A percentile compares a stretch with the other conserved stretches of the same genome.
Evolutionary conservation across 345 rosid species (phyloP).

Genomic region (Mangifera indica): DNA sequence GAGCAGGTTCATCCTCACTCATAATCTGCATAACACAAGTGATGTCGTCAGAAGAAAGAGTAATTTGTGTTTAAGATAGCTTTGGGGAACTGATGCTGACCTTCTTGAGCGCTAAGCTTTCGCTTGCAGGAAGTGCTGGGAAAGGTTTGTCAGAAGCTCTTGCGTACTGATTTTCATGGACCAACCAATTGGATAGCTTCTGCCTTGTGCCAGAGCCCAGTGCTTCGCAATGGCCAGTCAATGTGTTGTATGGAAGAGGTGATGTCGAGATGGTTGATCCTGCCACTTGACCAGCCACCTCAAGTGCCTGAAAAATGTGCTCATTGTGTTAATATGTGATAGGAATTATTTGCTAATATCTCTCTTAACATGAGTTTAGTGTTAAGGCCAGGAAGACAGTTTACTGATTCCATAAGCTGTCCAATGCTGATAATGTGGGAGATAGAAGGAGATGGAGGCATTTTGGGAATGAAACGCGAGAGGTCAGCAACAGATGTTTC

Average conservation of each 20-base stretch:
- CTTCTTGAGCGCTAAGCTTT: constrained; percentile 41
- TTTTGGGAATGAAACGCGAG: constrained; percentile 52
- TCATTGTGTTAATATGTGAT: not conserved
- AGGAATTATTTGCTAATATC: not conserved
- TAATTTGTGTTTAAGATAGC: not conserved
- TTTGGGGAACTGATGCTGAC: constrained; percentile 22
- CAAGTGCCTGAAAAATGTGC: constrained; percentile 63
- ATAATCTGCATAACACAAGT: constrained; percentile 22
- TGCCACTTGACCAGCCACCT: constrained; percentile 94
- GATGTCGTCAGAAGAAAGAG: not conserved
- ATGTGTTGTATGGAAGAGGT: constrained; percentile 78
- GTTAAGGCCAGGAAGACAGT: constrained; percentile 4
- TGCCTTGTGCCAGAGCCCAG: constrained; percentile 71
- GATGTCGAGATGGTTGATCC: constrained; percentile 76
- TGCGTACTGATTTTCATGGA: constrained; percentile 51
- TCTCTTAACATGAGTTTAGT: not conserved
- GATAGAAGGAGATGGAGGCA: constrained; percentile 60
- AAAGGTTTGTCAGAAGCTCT: constrained; percentile 23
- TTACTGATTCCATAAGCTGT: constrained; percentile 89
- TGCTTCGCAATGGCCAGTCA: constrained; percentile 86
- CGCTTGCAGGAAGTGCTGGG: constrained; percentile 30
- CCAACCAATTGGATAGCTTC: constrained; percentile 91
- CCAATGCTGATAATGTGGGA: constrained; percentile 81
- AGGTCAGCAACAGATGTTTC: constrained; percentile 66
- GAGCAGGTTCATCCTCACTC: not conserved